phyloP scores from a whole-genome alignment of 2,329 filamentous ascomycete genomes.

The Colletotrichum tabaci region DNA sequence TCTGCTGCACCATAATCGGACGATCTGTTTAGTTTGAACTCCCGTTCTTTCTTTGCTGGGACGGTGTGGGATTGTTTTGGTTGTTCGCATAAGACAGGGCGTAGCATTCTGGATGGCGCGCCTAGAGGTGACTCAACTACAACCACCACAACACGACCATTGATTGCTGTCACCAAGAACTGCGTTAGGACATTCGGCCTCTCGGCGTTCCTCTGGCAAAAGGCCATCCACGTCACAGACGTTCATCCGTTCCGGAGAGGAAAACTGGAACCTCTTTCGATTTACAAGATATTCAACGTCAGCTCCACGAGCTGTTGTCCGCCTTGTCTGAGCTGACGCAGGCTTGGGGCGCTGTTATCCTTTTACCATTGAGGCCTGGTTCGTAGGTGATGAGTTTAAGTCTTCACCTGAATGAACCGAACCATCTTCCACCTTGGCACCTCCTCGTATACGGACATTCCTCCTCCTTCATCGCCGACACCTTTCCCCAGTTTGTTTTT shows the following conservation, averaged over 20 bases:
- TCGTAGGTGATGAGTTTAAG: no score
- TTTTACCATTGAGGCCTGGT: not conserved
- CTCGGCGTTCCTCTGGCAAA: no score
- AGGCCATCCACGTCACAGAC: not conserved
- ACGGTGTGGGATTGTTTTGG: not conserved
- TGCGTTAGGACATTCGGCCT: no score
- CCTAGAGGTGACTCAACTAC: no score
- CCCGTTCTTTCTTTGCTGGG: not conserved
- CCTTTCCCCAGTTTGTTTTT: no score
- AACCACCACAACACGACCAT: no score
- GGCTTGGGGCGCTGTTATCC: not conserved
- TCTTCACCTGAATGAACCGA: not conserved
- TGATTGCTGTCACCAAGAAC: not conserved
- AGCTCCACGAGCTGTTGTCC: not conserved
- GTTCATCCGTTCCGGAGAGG: not conserved
- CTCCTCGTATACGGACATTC: not conserved
- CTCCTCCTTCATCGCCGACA: not conserved
- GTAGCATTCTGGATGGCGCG: no score
- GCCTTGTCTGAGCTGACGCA: not conserved
- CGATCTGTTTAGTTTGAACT: not conserved
- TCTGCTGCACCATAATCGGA: conserved; percentile 1
- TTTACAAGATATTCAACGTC: not conserved
- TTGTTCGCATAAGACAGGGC: not conserved
- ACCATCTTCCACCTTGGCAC: not conserved
- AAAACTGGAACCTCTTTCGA: not conserved